Percentiles rank a stretch among this genome's conserved stretches.
Conservation (phyloP, 352 stramenopile genomes). For the Elongisporangium undulatum region DNA sequence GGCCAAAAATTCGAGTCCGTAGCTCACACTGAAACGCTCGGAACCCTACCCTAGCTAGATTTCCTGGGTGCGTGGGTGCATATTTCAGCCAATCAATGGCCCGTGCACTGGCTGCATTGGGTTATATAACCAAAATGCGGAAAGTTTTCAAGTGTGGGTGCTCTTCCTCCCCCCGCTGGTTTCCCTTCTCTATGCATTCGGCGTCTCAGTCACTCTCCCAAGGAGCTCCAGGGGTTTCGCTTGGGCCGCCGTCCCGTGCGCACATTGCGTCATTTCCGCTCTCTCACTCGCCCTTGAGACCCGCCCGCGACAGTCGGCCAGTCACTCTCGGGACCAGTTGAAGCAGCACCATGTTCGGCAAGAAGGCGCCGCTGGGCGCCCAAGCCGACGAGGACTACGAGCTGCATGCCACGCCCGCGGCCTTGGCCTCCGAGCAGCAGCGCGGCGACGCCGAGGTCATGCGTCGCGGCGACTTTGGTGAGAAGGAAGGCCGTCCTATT, state of each 20-base stretch:
- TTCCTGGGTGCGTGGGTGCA: background rate
- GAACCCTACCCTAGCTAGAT: background rate
- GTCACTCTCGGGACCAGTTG: background rate
- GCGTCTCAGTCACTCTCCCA: background rate
- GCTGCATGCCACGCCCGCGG: conserved; percentile 60
- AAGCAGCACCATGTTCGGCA: conserved; percentile 44
- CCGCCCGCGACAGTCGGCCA: background rate
- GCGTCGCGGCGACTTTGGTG: conserved; percentile 18
- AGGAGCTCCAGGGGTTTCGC: background rate
- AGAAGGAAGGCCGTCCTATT: conserved; percentile 18
- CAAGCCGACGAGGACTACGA: conserved; percentile 50
- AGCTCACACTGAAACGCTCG: background rate
- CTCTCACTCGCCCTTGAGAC: background rate
- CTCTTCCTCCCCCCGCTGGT: background rate
- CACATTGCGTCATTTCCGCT: background rate
- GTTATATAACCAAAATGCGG: background rate
- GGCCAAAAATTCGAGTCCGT: background rate
- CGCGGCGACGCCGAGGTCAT: conserved; percentile 57
- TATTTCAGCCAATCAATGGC: background rate
- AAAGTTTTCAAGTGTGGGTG: background rate
- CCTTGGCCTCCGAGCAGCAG: conserved; percentile 19
- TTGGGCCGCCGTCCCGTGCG: background rate
- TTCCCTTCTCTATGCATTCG: background rate
- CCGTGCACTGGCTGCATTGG: conserved; percentile 3
- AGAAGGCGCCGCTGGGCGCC: conserved; percentile 27